Base-by-base conservation (phyloP, 2,329 filamentous ascomycete genomes). In the Dissoconium aciculare region DNA sequence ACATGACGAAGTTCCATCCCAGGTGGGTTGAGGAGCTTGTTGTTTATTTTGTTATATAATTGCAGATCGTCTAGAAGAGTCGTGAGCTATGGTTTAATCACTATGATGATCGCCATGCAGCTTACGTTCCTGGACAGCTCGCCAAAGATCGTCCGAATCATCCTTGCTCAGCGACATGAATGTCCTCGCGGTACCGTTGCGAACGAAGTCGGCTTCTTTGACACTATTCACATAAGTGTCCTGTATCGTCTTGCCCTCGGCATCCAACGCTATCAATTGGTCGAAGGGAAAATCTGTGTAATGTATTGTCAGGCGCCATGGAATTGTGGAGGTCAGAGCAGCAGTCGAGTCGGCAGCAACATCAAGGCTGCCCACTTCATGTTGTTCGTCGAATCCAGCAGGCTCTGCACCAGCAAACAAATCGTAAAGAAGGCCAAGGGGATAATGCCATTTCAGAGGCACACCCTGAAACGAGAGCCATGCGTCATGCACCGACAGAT, bases 111-210 rank as follows among this genome's bases (percentile, higher is more conserved):
- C 5, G 12, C 9, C 5, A n/a, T 11, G 14, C 6, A 3, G 55
- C 66, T 38, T 57, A 77, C 71, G 79, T 43, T 79, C 71, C 52
- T 77, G 67, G 25, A 92, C 80, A 6, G 80, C 69, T 41, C 75
- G 69, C 83, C 85, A 94, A 17, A 94, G 64, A 17, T 77, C 70
- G 5, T 75, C 81, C 10, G 81, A 89, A 52, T 92, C 75, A 27
- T 80, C 74, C 52, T 84, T 85, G 37, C 78, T 83, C 47, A 94
- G 62, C 32, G 74, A 77, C 82, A 93, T 92, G 48, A 92, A 85
- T 37, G 79, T 77, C 52, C 87, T 84, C 11, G 82, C 83, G 32
- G 79, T 89, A 26, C 84, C 83, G 44, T 89, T 87, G 30, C 85
- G 72, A 30, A 92, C 63, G 44, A 84, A 92, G 55, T 93, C 84